Percentiles rank a stretch among this genome's conserved stretches.
These are phyloP conservation scores for Fulvia fulva DNA, from an alignment of 2,329 filamentous ascomycete genomes.

Conservation along the genomic window DNA sequence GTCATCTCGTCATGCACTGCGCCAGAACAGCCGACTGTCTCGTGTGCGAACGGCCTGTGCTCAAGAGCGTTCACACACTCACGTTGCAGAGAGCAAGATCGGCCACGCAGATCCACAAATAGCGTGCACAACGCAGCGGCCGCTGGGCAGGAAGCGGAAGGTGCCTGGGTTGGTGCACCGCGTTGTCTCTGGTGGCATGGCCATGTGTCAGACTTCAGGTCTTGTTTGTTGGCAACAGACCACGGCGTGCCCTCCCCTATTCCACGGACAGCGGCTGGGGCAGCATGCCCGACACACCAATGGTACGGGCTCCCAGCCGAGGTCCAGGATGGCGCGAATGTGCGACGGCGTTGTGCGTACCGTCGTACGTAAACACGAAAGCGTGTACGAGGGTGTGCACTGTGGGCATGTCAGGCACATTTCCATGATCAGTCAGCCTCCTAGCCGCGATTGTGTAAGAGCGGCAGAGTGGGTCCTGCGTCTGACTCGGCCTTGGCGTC, in stretches of 20 bases:
- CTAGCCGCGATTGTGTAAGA: not conserved
- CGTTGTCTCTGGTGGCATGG: not conserved
- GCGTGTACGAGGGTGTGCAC: not conserved
- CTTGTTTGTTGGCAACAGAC: no score
- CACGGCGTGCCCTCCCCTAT: no score
- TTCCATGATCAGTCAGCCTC: not conserved
- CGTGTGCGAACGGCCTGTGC: not conserved
- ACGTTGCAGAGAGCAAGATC: not conserved
- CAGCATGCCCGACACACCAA: no score
- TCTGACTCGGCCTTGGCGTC: not conserved
- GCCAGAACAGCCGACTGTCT: not conserved
- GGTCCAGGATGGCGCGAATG: not conserved
- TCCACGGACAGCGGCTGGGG: no score
- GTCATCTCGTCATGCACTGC: constrained; percentile 2
- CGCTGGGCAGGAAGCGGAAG: constrained; percentile 6
- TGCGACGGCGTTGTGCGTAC: not conserved
- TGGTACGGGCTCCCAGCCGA: not conserved
- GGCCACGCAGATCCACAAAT: not conserved
- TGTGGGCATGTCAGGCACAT: not conserved
- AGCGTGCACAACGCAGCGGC: not conserved
- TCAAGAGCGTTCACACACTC: not conserved
- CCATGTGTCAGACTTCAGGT: not conserved
- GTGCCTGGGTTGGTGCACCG: not conserved
- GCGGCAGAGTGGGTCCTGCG: not conserved
- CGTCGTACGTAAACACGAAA: not conserved